Evolutionary conservation across 2,329 filamentous ascomycete species (phyloP).

Genomic region (Alternaria sp.): DNA sequence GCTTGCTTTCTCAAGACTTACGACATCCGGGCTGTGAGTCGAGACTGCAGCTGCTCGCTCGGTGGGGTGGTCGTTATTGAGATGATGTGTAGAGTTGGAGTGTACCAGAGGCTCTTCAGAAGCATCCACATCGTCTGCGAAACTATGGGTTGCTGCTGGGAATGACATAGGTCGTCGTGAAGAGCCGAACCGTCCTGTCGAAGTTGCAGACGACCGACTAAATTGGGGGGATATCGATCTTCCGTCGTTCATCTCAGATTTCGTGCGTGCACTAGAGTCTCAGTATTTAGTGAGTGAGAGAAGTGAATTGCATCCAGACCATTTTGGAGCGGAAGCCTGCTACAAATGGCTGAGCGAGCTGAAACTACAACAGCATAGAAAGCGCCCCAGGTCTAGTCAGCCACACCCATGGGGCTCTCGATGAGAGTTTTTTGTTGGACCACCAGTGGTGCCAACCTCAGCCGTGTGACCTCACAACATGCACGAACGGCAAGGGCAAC

Average conservation of each 20-base stretch:
- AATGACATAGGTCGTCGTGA: background rate
- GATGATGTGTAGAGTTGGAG: background rate
- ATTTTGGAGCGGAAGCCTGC: background rate
- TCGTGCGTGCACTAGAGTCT: background rate
- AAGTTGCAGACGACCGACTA: background rate
- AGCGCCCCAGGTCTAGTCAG: background rate
- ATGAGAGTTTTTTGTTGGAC: background rate
- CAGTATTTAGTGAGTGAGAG: background rate
- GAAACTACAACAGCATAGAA: background rate
- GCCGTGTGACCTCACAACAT: background rate
- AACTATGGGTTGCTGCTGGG: background rate
- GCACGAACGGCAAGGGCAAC: background rate
- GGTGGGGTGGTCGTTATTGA: background rate
- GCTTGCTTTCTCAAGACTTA: background rate
- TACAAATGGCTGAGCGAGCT: background rate
- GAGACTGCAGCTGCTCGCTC: background rate
- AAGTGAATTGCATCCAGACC: background rate
- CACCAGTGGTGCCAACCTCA: background rate
- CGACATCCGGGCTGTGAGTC: background rate
- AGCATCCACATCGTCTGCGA: background rate
- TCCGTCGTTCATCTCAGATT: background rate
- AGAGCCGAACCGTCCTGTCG: background rate
- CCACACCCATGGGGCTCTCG: background rate
- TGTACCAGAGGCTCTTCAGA: background rate
- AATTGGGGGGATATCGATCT: background rate